A percentile compares a stretch with the other conserved stretches of the same genome.
Conservation (phyloP, 1,284 basidiomycete genomes). For the Cryptococcus jaspeensis region DNA sequence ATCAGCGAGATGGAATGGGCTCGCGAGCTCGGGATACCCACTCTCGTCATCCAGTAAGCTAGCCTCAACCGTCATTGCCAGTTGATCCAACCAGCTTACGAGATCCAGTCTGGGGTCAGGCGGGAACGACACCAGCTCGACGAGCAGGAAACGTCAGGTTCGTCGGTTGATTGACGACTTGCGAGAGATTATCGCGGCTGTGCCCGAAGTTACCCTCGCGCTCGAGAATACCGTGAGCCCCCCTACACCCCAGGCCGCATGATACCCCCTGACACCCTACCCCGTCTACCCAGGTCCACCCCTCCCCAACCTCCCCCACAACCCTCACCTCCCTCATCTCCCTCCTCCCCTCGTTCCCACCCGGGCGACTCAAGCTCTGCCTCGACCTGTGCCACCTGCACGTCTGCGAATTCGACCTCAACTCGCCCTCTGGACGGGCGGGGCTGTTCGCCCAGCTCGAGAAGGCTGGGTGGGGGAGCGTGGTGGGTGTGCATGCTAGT, state of each 20-base stretch:
- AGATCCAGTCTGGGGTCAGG: constrained; percentile 11
- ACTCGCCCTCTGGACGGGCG: constrained; percentile 3
- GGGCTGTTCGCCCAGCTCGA: constrained; percentile 11
- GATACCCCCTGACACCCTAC: background rate
- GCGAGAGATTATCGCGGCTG: constrained; percentile 1
- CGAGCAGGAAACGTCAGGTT: background rate
- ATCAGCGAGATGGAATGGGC: constrained; percentile 13
- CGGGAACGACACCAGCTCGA: background rate
- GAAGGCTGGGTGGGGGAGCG: constrained; percentile 10
- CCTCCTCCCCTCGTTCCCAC: constrained; percentile 3
- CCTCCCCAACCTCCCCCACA: constrained; percentile 8
- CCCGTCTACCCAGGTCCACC: constrained; percentile 5
- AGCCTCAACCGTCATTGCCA: background rate
- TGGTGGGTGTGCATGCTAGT: constrained; percentile 22
- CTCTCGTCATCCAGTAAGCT: constrained; percentile 21
- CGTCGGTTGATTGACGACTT: constrained; percentile 6
- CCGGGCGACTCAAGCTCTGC: constrained; percentile 19
- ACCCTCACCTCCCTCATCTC: constrained; percentile 3
- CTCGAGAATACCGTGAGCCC: constrained; percentile 19
- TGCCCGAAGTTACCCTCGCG: constrained; percentile 9
- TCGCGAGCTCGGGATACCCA: constrained; percentile 10
- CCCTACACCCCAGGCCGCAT: background rate
- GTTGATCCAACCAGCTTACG: background rate
- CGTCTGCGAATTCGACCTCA: constrained; percentile 17
- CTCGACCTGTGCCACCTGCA: constrained; percentile 27